phyloP scores from a whole-genome alignment of 2,329 filamentous ascomycete species.

The Botrytis tulipae region DNA sequence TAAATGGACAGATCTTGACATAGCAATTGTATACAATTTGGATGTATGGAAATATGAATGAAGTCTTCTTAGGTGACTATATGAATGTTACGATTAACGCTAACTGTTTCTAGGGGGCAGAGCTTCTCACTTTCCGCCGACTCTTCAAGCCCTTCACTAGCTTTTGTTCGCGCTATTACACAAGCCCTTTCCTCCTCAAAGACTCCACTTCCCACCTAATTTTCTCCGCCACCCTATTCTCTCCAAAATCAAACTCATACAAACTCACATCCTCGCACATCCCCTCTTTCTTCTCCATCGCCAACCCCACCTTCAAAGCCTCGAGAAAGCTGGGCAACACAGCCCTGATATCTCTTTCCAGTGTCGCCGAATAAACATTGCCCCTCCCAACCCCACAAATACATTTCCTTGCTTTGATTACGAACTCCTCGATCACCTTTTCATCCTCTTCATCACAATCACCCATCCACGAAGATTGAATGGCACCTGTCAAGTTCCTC shows the following conservation, averaged over 20 bases:
- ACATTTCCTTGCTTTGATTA: not conserved
- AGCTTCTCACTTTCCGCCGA: accelerated
- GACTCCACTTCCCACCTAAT: not conserved
- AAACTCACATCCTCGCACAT: not conserved
- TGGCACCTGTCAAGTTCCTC: not conserved
- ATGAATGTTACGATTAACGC: not conserved
- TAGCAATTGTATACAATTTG: not conserved
- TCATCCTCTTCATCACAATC: not conserved
- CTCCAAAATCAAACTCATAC: not conserved
- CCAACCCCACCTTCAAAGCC: not conserved
- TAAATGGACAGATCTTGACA: not conserved
- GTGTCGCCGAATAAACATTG: not conserved
- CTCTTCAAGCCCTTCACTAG: not conserved
- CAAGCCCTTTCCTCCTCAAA: not conserved
- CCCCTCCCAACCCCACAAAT: not conserved
- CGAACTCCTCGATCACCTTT: not conserved
- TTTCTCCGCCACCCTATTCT: not conserved
- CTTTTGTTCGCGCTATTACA: not conserved
- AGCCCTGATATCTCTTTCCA: not conserved
- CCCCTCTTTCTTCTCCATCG: not conserved
- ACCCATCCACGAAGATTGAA: not conserved
- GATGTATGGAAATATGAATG: accelerated
- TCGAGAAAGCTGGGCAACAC: not conserved
- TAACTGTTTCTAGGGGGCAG: not conserved
- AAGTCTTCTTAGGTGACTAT: accelerated